Evolutionary conservation across 2,329 filamentous ascomycete genomes (phyloP).

Genomic region (Sporothrix globosa): DNA sequence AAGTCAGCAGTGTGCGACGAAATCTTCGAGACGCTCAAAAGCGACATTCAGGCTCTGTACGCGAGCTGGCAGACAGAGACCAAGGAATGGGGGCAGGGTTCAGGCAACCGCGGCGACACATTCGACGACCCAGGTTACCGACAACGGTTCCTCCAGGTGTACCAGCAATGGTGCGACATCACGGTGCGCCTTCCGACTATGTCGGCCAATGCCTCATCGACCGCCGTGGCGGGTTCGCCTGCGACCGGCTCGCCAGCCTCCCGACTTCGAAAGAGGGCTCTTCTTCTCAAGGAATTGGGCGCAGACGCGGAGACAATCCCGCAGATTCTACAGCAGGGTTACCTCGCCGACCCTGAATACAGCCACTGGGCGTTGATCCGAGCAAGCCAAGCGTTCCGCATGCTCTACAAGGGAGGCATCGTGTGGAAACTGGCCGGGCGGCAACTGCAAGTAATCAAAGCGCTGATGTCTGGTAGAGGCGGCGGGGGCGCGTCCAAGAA

Average conservation of each 20-base stretch:
- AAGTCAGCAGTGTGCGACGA: slow-evolving; percentile 40
- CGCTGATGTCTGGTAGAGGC: slow-evolving; percentile 30
- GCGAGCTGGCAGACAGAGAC: slow-evolving; percentile 42
- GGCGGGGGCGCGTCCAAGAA: not conserved
- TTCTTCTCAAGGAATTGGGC: not conserved
- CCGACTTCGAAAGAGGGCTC: not conserved
- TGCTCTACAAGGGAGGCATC: slow-evolving; percentile 45
- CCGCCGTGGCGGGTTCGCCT: not conserved
- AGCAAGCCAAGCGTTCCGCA: slow-evolving; percentile 53
- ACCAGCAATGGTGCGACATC: slow-evolving; percentile 51
- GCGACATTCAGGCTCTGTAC: slow-evolving; percentile 42
- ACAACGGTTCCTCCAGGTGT: slow-evolving; percentile 44
- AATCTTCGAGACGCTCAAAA: slow-evolving; percentile 44
- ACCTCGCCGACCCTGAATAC: slow-evolving; percentile 39
- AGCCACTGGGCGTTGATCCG: slow-evolving; percentile 55
- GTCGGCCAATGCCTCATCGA: not conserved
- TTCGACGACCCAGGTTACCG: slow-evolving; percentile 35
- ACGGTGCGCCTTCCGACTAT: slow-evolving; percentile 40
- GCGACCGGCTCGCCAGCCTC: not conserved
- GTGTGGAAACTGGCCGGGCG: slow-evolving; percentile 54
- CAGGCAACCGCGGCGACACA: not conserved
- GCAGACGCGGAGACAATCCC: slow-evolving; percentile 48
- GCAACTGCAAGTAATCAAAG: slow-evolving; percentile 56
- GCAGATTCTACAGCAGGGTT: slow-evolving; percentile 41
- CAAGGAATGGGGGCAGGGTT: slow-evolving; percentile 19